Evolutionary conservation across 2,329 filamentous ascomycete species (phyloP).

Genomic region (Simplicillium aogashimaense): DNA sequence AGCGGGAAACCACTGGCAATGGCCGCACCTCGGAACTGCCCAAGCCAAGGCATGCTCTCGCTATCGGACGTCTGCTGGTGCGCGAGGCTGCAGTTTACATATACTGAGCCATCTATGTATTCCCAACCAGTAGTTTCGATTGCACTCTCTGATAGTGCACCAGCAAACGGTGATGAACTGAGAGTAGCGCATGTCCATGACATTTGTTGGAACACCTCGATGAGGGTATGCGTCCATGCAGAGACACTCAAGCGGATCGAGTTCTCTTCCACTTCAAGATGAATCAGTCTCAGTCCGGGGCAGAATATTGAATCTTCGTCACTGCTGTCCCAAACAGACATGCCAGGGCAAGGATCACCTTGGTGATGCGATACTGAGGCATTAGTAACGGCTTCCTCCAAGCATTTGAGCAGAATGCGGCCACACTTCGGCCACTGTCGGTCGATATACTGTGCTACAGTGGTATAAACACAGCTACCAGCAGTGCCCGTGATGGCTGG

Average conservation of each 20-base stretch:
- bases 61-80: conserved; percentile 19
- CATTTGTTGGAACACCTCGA: conserved; percentile 26
- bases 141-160: conserved; percentile 17
- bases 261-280: conserved; percentile 23
- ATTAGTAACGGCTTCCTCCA: conserved; percentile 20
- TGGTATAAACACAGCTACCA: conserved; percentile 20
- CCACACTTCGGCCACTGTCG: conserved; percentile 23
- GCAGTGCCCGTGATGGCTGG: conserved; percentile 24
- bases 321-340: conserved; percentile 25
- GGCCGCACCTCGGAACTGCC: conserved; percentile 17
- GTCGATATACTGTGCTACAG: conserved; percentile 20
- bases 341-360: conserved; percentile 17
- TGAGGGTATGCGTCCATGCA: conserved; percentile 22
- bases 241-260: conserved; percentile 21
- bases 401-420: conserved; percentile 16
- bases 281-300: conserved; percentile 20
- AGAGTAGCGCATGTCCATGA: conserved; percentile 24
- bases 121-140: conserved; percentile 20
- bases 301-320: conserved; percentile 14
- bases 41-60: conserved; percentile 17
- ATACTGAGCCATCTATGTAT: conserved; percentile 21
- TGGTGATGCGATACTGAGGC: conserved; percentile 15
- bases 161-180: conserved; percentile 22
- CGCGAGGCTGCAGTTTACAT: conserved; percentile 21
- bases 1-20: conserved; percentile 25